A percentile compares a stretch with the other conserved stretches of the same genome.
Conservation (phyloP, 345 rosid genomes). For the Corymbia maculata region DNA sequence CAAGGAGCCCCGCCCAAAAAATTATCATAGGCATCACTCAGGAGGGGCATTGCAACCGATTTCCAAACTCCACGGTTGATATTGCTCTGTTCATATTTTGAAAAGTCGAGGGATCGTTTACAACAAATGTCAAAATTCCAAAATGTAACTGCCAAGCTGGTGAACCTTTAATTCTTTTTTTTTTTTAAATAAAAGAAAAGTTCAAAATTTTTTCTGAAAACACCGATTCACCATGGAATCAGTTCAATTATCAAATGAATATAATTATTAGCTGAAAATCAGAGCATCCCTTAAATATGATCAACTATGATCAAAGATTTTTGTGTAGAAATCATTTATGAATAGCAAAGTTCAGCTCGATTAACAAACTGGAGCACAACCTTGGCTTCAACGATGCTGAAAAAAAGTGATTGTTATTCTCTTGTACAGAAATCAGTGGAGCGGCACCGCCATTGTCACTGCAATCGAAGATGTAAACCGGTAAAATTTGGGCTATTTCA, state of each 20-base stretch:
- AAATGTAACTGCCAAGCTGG: not conserved
- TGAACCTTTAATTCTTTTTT: too few species aligned
- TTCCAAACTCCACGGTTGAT: not conserved
- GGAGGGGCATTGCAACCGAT: not conserved
- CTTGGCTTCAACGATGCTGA: too few species aligned
- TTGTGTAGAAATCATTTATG: not conserved
- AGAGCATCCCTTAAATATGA: not conserved
- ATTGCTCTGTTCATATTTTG: not conserved
- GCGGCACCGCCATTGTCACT: too few species aligned
- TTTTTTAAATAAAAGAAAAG: too few species aligned
- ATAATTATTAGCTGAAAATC: too few species aligned
- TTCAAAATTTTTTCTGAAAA: too few species aligned
- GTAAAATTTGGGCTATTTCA: not conserved
- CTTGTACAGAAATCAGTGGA: too few species aligned
- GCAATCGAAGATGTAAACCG: too few species aligned
- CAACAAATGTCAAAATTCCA: not conserved
- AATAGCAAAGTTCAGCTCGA: too few species aligned
- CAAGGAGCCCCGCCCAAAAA: not conserved
- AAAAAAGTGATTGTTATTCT: not conserved
- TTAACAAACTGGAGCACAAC: too few species aligned
- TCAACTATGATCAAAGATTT: not conserved
- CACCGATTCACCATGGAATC: not conserved
- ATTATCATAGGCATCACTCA: not conserved
- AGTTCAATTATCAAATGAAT: too few species aligned
- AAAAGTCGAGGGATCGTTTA: not conserved